A percentile compares a stretch with the other conserved stretches of the same genome.
Conservation (phyloP, 192 early-diverging fungal species). For the Rhizophagus clarus region DNA sequence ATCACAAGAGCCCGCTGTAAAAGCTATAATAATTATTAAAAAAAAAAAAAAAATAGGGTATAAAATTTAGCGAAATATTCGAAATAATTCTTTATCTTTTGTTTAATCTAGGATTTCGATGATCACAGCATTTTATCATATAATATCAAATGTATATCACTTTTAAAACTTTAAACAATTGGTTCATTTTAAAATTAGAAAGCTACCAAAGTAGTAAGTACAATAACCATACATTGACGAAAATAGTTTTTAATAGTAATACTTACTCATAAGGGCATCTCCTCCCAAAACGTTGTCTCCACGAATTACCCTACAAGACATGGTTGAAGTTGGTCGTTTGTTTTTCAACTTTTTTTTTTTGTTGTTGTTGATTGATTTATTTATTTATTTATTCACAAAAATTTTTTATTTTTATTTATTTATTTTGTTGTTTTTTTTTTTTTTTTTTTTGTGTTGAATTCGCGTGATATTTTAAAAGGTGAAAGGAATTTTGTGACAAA, state of each 20-base stretch:
- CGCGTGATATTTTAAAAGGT: too few species aligned
- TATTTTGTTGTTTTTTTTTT: neutral
- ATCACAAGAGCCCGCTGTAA: slow-evolving; percentile 33
- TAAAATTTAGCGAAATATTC: neutral
- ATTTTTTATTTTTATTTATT: neutral
- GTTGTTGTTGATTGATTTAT: neutral
- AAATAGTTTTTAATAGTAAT: neutral
- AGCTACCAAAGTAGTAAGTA: neutral
- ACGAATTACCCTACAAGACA: neutral
- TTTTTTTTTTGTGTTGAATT: neutral
- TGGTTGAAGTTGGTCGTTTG: neutral
- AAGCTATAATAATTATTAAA: slow-evolving; percentile 2
- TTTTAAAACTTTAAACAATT: neutral
- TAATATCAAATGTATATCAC: neutral
- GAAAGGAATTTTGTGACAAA: too few species aligned
- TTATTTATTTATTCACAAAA: neutral
- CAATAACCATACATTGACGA: neutral
- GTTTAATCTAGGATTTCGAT: neutral
- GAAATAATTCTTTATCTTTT: too few species aligned
- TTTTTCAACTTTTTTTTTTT: neutral
- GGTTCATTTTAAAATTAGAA: neutral
- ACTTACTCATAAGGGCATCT: slow-evolving; percentile 29
- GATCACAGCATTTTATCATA: neutral
- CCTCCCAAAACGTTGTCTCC: slow-evolving; percentile 2
- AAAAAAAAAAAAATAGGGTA: neutral